Base-by-base conservation (phyloP, 805 yeast species). In the Saccharomycopsis olivae region DNA sequence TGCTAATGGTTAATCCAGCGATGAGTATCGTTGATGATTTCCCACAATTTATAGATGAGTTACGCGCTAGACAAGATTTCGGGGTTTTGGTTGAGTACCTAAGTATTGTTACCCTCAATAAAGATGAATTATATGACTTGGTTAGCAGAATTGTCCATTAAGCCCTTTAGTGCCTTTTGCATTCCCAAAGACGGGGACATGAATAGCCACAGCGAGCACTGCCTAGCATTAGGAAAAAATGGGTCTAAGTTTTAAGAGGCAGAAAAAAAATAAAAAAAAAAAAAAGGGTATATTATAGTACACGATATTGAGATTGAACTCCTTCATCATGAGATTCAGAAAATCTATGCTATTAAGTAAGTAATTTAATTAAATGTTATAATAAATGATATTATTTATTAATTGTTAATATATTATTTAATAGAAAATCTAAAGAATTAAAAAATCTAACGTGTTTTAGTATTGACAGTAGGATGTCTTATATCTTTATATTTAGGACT, bases 41-140 rank as follows among this genome's bases (percentile, higher is more conserved):
- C 8, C 11, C 6, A 18, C 19, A 9, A 2, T 18, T n/a, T 10
- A 28, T 36, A 11, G 23, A 36, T 6, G 13, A 11, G 5, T 39
- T 33, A 11, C 38, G 33, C 33, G 23, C 11, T 11, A 13, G 9
- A 14, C 38, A 28, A 28, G 34, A 37, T 8, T 41, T 38, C 27
- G 27, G 6, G 2, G 14, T 14, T n/a, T 25, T 43, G 21, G 16
- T 17, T 18, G 4, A 31, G 10, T 24, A 21, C 28, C 18, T 43
- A n/a, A 25, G 21, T 14, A 28, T 40, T 13, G 31, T 25, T 4
- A 36, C 20, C 6, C 21, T 43, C 21, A 25, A 29, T 16, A 35
- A 43, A 27, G 41, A 36, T 33, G 47, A 39, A 18, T 25, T 43
- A 15, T 43, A 40, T 27, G 44, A 43, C 19, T 40, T 43, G 33